Base-by-base conservation (phyloP, 2,329 filamentous ascomycete species). In the Penicillium sp. region DNA sequence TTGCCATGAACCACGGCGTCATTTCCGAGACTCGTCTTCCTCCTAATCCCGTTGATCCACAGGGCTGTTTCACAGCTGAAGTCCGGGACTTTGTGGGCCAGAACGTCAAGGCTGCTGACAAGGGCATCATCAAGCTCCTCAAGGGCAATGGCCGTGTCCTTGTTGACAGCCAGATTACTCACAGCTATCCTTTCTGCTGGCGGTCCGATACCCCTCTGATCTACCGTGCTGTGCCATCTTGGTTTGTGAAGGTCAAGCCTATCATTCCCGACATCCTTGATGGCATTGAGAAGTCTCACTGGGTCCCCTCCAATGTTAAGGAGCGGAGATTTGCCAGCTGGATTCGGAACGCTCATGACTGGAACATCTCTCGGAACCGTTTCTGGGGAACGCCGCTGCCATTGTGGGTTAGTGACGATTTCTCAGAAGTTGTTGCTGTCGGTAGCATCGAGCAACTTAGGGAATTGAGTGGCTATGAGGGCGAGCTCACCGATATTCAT, bases 331-430 rank as follows among this genome's bases (percentile, higher is more conserved):
- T 97, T 68, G 85, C 88, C 45, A 94, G 87, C 77, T 97, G 93
- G 93, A 93, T 97, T 61, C 81, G 84, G 59, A 93, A 93, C 71
- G 93, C 93, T 15, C 88, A 89, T 58, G 93, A 97, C 75, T 97
- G 93, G 93, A 96, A 96, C 71, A 89, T 97, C 33, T 94, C 91
- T 53, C 84, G 93, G 64, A 96, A 96, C 74, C 85, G 93, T 55
- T 97, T 96, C 77, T 97, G 93, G 93, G 93, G 93, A 50, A 97
- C 92, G 0, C 93, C 93, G 1, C 86, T 97, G 58, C 93, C 93
- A 7, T 77, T 97, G 36, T 97, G 93, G 93, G 89, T 90, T 38
- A 96, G 90, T 69, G 91, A 96, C 31, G 93, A 97, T 71, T 81
- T 88, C 69, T 89, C 93, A 70, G 93, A 97, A 76, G 81, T 90